Evolutionary conservation across 1,284 basidiomycete genomes (phyloP).

Genomic region (Wolfiporia cocos): DNA sequence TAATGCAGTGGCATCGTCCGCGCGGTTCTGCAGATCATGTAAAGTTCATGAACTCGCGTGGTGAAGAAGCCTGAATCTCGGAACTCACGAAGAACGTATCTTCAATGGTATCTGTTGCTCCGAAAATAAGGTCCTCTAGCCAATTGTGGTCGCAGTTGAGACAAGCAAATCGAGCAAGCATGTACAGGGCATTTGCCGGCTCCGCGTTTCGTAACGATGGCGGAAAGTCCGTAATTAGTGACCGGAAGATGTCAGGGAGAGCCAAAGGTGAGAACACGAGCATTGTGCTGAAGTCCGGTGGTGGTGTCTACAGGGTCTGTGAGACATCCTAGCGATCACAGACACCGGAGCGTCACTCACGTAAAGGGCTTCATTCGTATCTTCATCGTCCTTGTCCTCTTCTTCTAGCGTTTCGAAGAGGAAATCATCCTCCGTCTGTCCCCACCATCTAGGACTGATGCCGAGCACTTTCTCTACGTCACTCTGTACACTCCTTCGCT

Average conservation of each 20-base stretch:
- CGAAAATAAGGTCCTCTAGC: conserved; percentile 89
- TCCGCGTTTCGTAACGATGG: conserved; percentile 65
- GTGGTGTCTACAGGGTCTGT: conserved; percentile 50
- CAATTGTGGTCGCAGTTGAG: conserved; percentile 82
- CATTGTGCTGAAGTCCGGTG: conserved; percentile 73
- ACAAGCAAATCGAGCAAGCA: conserved; percentile 84
- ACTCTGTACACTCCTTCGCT: conserved; percentile 44
- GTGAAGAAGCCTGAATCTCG: conserved; percentile 3
- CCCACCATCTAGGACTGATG: conserved; percentile 63
- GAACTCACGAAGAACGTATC: conserved; percentile 81
- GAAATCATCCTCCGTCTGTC: conserved; percentile 30
- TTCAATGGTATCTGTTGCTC: conserved; percentile 89
- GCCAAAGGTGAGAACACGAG: conserved; percentile 84
- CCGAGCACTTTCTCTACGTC: conserved; percentile 51
- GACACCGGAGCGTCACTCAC: conserved; percentile 34
- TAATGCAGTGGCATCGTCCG: conserved; percentile 82
- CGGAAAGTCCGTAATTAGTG: conserved; percentile 69
- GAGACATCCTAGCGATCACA: conserved; percentile 7
- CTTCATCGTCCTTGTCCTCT: conserved; percentile 36
- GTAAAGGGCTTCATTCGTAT: conserved; percentile 33
- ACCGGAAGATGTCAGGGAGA: conserved; percentile 74
- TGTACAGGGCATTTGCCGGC: conserved; percentile 79
- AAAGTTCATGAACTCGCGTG: conserved; percentile 4
- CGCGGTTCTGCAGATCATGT: conserved; percentile 57
- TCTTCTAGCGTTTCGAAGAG: conserved; percentile 32